Conservation (phyloP, 805 yeast species). For the Sugiyamaella valdiviana region DNA sequence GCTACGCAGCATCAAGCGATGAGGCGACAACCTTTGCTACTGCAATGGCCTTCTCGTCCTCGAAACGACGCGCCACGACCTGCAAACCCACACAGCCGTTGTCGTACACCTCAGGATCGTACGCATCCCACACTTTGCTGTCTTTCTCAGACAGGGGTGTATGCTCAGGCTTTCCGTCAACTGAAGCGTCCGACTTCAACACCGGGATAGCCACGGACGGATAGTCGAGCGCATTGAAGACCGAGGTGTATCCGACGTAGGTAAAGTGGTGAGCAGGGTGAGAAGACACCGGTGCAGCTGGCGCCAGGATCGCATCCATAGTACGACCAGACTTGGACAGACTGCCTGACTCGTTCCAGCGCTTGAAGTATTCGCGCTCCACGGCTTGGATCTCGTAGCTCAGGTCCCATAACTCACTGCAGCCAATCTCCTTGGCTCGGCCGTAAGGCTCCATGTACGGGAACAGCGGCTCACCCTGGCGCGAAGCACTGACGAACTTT, state of each 20-base stretch:
- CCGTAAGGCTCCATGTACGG: constrained; percentile 39
- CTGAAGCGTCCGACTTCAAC: constrained; percentile 35
- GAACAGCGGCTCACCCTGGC: constrained; percentile 26
- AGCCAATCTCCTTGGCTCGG: constrained; percentile 32
- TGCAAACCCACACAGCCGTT: constrained; percentile 56
- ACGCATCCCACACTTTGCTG: constrained; percentile 35
- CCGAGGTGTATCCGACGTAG: constrained; percentile 9
- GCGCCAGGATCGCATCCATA: constrained; percentile 45
- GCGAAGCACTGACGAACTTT: constrained; percentile 21
- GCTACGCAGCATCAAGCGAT: too few relatives aligned
- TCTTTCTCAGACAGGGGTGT: constrained; percentile 17
- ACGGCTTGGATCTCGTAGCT: constrained; percentile 30
- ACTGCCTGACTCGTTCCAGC: constrained; percentile 37
- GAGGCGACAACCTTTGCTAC: constrained; percentile 23
- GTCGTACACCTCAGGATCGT: constrained; percentile 42
- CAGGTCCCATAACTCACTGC: constrained; percentile 39
- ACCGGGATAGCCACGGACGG: constrained; percentile 16
- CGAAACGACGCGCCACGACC: constrained; percentile 47
- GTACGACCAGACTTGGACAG: constrained; percentile 36
- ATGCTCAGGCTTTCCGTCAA: constrained; percentile 28
- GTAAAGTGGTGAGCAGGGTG: constrained; percentile 10
- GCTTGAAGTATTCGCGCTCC: constrained; percentile 35
- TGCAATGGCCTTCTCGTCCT: constrained; percentile 51
- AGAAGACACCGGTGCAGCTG: constrained; percentile 36
- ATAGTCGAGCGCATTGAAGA: constrained; percentile 17